Percentiles rank a stretch among this genome's conserved stretches.
Evolutionary conservation across 495 filamentous ascomycete species (phyloP).

Genomic region (Neurospora intermedia): DNA sequence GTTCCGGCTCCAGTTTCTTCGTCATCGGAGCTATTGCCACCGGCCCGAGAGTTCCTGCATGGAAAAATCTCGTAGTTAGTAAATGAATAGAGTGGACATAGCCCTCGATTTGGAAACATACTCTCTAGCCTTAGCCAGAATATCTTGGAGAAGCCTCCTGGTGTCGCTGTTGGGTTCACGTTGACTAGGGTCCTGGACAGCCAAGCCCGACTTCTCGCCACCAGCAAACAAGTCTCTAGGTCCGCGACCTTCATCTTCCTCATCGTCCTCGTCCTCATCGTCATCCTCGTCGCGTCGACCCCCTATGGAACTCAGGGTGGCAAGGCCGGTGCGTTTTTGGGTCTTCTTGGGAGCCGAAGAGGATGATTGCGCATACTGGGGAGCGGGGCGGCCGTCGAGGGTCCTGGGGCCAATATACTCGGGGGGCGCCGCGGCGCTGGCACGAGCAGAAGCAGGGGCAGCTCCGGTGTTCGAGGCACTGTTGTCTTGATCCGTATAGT

Average conservation of each 20-base stretch:
- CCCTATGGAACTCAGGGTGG: slow-evolving; percentile 47
- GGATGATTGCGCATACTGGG: slow-evolving; percentile 26
- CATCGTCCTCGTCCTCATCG: slow-evolving; percentile 49
- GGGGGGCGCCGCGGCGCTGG: slow-evolving; percentile 16
- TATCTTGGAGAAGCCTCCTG: slow-evolving; percentile 60
- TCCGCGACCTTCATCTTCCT: slow-evolving; percentile 48
- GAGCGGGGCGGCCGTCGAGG: slow-evolving; percentile 44
- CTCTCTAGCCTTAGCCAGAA: slow-evolving; percentile 73
- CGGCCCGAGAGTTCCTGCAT: slow-evolving; percentile 12
- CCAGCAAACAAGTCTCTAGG: slow-evolving; percentile 84
- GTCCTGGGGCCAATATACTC: slow-evolving; percentile 45
- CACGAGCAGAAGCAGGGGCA: background rate
- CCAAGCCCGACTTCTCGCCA: slow-evolving; percentile 92
- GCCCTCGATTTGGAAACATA: slow-evolving; percentile 28
- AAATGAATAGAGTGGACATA: background rate
- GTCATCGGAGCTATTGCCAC: slow-evolving; percentile 43
- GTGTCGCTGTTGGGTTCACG: slow-evolving; percentile 37
- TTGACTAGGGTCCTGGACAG: slow-evolving; percentile 74
- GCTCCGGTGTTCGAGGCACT: slow-evolving; percentile 28
- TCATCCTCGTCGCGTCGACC: slow-evolving; percentile 41
- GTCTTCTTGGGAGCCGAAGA: slow-evolving; percentile 30
- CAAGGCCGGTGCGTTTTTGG: slow-evolving; percentile 39
- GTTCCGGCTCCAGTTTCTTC: slow-evolving; percentile 42
- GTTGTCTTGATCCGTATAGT: slow-evolving; percentile 47
- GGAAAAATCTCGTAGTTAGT: slow-evolving; percentile 5